Percentiles rank a stretch among this genome's conserved stretches.
Conservation (phyloP, 805 yeast species). For the Metschnikowia koreensis region DNA sequence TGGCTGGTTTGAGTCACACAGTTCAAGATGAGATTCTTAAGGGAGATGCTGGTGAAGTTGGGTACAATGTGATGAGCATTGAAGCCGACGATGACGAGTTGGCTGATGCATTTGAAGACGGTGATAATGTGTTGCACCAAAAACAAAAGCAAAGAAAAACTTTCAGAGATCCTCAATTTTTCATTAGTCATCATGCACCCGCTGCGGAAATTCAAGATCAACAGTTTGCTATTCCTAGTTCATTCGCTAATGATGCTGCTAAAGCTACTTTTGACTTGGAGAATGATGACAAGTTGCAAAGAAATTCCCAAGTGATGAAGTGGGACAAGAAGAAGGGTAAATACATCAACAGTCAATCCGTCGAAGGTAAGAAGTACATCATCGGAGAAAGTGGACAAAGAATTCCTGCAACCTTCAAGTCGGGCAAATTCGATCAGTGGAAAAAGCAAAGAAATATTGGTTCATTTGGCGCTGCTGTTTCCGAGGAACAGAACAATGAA, state of each 20-base stretch:
- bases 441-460: constrained; percentile 63
- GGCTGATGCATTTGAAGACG: constrained; percentile 50
- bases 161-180: constrained; percentile 75
- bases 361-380: constrained; percentile 75
- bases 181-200: constrained; percentile 88
- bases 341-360: constrained; percentile 74
- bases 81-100: constrained; percentile 47
- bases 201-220: constrained; percentile 75
- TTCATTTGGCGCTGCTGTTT: constrained; percentile 28
- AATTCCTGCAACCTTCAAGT: constrained; percentile 85
- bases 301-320: constrained; percentile 68
- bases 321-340: constrained; percentile 96
- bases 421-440: constrained; percentile 95
- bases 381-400: constrained; percentile 92
- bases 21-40: constrained; percentile 72
- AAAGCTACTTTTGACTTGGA: constrained; percentile 82
- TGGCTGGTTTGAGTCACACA: constrained; percentile 70
- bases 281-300: constrained; percentile 70
- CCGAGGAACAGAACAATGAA: constrained; percentile 19
- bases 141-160: constrained; percentile 34
- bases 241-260: constrained; percentile 83
- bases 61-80: constrained; percentile 42
- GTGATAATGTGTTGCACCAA: constrained; percentile 37
- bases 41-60: constrained; percentile 48
- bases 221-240: constrained; percentile 53